Conservation (phyloP, 2,329 filamentous ascomycete species). For the Epichloe typhina region DNA sequence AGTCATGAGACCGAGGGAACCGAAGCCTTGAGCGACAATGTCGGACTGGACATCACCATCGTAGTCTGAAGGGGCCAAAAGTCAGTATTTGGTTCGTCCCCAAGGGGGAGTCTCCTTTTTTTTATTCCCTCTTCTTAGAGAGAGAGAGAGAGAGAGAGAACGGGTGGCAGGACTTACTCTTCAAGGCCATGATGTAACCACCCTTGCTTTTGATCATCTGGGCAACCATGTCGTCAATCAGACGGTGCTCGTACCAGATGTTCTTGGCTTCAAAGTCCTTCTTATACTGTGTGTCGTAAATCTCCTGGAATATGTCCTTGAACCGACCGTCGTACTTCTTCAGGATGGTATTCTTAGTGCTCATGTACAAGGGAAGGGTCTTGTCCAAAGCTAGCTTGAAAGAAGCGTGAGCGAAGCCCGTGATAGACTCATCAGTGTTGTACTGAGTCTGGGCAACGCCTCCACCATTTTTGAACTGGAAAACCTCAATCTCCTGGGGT, state of each 20-base stretch:
- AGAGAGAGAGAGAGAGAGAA: too few relatives aligned
- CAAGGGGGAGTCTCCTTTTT: too few relatives aligned
- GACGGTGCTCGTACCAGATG: slow-evolving; percentile 98
- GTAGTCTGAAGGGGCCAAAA: slow-evolving; percentile 54
- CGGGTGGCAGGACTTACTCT: slow-evolving; percentile 52
- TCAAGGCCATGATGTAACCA: slow-evolving; percentile 93
- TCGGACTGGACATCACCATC: slow-evolving; percentile 98
- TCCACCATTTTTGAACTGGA: slow-evolving; percentile 72
- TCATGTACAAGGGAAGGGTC: slow-evolving; percentile 93
- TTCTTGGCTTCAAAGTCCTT: slow-evolving; percentile 77
- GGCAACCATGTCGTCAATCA: slow-evolving; percentile 99
- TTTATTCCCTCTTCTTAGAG: background rate
- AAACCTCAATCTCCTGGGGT: slow-evolving; percentile 81
- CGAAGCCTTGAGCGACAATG: slow-evolving; percentile 95
- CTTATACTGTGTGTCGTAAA: slow-evolving; percentile 82
- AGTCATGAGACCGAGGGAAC: slow-evolving; percentile 96
- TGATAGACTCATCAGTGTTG: slow-evolving; percentile 94
- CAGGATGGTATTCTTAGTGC: slow-evolving; percentile 99
- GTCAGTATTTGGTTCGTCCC: background rate
- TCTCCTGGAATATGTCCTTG: slow-evolving; percentile 98
- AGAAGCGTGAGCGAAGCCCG: slow-evolving; percentile 85
- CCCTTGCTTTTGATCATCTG: slow-evolving; percentile 99
- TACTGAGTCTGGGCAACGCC: slow-evolving; percentile 92
- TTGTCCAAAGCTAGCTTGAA: slow-evolving; percentile 92
- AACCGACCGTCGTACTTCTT: slow-evolving; percentile 98